Base-by-base conservation (phyloP, 306 rosid genomes). In the Cucurbita pepo region DNA sequence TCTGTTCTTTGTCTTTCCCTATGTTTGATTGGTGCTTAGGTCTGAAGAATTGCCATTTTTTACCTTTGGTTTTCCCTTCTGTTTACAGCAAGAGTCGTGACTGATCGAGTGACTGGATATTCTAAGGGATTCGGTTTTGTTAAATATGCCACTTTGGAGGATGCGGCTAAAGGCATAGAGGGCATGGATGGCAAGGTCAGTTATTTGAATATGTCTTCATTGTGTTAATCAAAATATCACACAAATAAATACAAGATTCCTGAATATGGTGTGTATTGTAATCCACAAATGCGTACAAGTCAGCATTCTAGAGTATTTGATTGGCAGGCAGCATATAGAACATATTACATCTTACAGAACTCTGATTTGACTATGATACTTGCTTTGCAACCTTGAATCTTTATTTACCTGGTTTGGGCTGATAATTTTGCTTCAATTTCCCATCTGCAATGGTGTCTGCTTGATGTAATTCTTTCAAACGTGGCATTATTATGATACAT, bases 141-240 rank as follows among this genome's bases (percentile, higher is more conserved):
- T 71, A 84, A 61, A 44, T 91, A 91, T 88, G 82, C 91, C 19
- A 89, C 86, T 53, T 57, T 91, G 74, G 97, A 89, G 71, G 99
- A 79, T 50, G 97, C 99, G 56, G 86, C 82, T 58, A 88, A 86
- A 80, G 97, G 99, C 75, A 94, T 89, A 37, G 86, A 89, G 75
- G 99, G 99, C 78, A 94, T 94, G 99, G 95, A 94, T 85, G 99
- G 99, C 62, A 82, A 86, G 97, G 99, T 94, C 62, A 77, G 83
- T 77, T 54, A 13, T 45, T 14, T 14, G n/a, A 50, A 69, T 25
- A 8, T 41, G 73, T 11, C 14, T 43, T 66, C 21, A 45, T 21
- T 45, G 41, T 66, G 19, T 64, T 45, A 64, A 41, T 41, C 5
- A 9, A 5, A 8, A 1, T 19, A 64, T 7, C 16, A 7, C 67